Evolutionary conservation across 202 grass and related monocot genomes (phyloP).

Genomic region (Carex sylvatica): DNA sequence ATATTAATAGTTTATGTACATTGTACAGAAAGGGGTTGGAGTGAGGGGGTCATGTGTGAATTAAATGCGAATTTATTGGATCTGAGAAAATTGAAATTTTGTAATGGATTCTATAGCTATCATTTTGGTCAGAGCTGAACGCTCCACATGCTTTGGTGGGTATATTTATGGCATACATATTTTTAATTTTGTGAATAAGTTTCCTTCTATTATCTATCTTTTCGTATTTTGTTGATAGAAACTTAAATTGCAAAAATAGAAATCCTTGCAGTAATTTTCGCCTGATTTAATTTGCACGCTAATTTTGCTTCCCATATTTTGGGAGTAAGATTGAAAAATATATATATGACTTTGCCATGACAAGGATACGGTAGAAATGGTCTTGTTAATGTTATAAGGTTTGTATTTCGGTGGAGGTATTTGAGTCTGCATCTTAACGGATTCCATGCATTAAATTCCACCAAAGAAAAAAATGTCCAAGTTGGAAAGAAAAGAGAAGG

Average conservation of each 20-base stretch:
- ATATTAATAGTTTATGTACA: conserved; percentile 22
- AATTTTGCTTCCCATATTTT: no score
- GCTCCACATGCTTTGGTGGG: conserved; percentile 7
- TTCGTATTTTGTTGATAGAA: background rate
- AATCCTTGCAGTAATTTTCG: background rate
- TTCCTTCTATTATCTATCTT: background rate
- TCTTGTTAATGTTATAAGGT: background rate
- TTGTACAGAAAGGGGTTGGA: conserved; percentile 24
- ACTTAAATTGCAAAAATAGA: background rate
- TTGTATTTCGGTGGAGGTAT: background rate
- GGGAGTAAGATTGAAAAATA: no score
- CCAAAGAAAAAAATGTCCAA: no score
- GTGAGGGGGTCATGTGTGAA: conserved; percentile 18
- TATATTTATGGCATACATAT: background rate
- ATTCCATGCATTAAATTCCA: no score
- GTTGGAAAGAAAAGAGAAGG: no score
- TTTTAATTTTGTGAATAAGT: background rate
- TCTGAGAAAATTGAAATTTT: conserved; percentile 29
- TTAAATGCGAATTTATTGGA: conserved; percentile 33
- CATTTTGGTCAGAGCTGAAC: conserved; percentile 18
- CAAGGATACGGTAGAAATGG: background rate
- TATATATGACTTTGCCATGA: background rate
- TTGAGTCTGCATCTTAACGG: background rate
- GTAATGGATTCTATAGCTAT: conserved; percentile 20
- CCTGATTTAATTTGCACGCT: background rate